Evolutionary conservation across 306 rosid genomes (phyloP).

Genomic region (Cicer pinnatifidum): DNA sequence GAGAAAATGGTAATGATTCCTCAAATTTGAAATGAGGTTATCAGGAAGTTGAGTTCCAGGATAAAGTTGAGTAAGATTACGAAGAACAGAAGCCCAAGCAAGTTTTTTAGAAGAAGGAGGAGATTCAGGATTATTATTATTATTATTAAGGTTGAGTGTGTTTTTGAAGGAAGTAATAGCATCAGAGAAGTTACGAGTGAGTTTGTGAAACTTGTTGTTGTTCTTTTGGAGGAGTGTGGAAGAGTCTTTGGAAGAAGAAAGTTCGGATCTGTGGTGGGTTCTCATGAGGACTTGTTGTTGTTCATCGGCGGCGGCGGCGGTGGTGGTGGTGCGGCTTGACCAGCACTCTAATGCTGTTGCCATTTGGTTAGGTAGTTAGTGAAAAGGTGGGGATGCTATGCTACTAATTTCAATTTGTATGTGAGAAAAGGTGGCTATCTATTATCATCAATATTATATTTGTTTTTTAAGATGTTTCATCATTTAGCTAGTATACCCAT

Average conservation of each 20-base stretch:
- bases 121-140: conserved; percentile 38
- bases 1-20: conserved; percentile 87
- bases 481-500: no score
- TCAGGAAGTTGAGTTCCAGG: conserved; percentile 95
- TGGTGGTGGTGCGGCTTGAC: conserved; percentile 66
- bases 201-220: conserved; percentile 70
- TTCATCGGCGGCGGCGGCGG: conserved; percentile 67
- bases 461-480: no score
- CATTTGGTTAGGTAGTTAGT: conserved; percentile 46
- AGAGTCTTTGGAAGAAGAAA: conserved; percentile 38
- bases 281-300: conserved; percentile 87
- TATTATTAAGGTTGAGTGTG: conserved; percentile 47
- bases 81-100: conserved; percentile 76
- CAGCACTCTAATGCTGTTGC: conserved; percentile 88
- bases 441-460: no score
- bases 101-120: conserved; percentile 55
- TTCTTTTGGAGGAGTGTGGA: conserved; percentile 58
- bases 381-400: no score
- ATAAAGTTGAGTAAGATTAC: conserved; percentile 83
- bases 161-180: conserved; percentile 76
- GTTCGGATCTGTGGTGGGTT: conserved; percentile 76
- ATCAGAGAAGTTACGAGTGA: conserved; percentile 75
- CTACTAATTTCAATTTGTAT: no score
- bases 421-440: no score
- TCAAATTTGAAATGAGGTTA: conserved; percentile 79